A percentile compares a stretch with the other conserved stretches of the same genome.
phyloP scores from a whole-genome alignment of 805 yeast genomes.

The Suhomyces emberorum region DNA sequence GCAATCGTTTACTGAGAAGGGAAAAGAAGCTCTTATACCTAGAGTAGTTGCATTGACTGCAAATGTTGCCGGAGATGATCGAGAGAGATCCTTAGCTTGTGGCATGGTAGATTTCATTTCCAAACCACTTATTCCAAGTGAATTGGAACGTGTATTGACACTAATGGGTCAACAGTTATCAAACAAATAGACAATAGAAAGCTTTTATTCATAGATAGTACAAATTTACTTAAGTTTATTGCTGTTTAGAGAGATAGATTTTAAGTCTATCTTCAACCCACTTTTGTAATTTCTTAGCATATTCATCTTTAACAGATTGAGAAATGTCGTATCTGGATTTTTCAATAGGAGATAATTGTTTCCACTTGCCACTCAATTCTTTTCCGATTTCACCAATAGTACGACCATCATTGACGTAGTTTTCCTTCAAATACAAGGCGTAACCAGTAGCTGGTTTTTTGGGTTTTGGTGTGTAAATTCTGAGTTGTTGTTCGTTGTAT shows the following conservation, averaged over 20 bases:
- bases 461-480: constrained; percentile 32
- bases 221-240: no score
- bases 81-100: constrained; percentile 42
- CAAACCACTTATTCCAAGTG: constrained; percentile 50
- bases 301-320: constrained; percentile 17
- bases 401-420: constrained; percentile 21
- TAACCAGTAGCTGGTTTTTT: constrained; percentile 28
- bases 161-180: constrained; percentile 5
- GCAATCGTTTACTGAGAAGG: constrained; percentile 23
- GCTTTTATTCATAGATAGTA: no score
- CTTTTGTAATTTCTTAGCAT: constrained; percentile 17
- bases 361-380: constrained; percentile 30
- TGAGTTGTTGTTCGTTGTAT: constrained; percentile 22
- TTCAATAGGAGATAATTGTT: constrained; percentile 23
- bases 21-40: constrained; percentile 24
- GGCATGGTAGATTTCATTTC: constrained; percentile 54
- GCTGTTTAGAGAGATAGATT: no score
- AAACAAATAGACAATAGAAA: no score
- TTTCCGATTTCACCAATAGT: constrained; percentile 23
- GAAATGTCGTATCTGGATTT: constrained; percentile 22
- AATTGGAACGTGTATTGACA: constrained; percentile 35
- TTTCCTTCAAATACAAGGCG: constrained; percentile 28
- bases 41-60: constrained; percentile 48
- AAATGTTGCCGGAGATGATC: constrained; percentile 53
- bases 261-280: constrained; percentile 32